Base-by-base conservation (phyloP, 805 yeast genomes). In the Yarrowia sp. region DNA sequence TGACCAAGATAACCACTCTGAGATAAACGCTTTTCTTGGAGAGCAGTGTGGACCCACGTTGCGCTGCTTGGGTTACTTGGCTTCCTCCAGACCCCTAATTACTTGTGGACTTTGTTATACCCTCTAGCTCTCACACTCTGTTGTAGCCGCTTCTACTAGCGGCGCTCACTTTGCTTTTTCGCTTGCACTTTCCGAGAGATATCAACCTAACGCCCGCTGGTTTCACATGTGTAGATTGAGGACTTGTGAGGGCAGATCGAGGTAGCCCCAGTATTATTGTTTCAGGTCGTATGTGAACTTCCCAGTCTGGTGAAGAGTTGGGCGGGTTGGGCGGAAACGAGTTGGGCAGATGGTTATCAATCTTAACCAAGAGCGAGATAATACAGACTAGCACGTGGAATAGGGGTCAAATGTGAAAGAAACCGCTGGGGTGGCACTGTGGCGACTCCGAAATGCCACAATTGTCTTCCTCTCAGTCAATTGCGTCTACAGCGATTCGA, bases 181-280 rank as follows among this genome's bases (percentile, higher is more conserved):
- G 58, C 58, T 52, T 52, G 34, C 43, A 52, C 58, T 43, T 49
- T 33, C 40, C 38, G 38, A 47, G 55, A 33, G 33, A n/a, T 10
- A 20, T 15, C 55, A 34, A 49, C 53, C 33, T 38, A 15, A 49
- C 38, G 8, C 9, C n/a, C 9, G 20, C 38, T 24, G 30, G 61
- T 55, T 55, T 55, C 61, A 55, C 46, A 55, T 20, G 61, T 39
- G 61, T 40, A 39, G 20, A 39, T 55, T 55, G 8, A 10, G 46
- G 24, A 53, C 60, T 53, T 34, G 56, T 40, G 34, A n/a, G 40
- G 55, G 39, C 53, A 9, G 52, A 12, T 5, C 52, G 15, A 36
- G 15, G 14, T 9, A 12, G 52, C 20, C n/a, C 19, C 8, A 9
- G 55, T 34, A 49, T 33, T 17, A 49, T n/a, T 49, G 55, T 33